These are phyloP conservation scores for Ophiostoma sp. DNA, from an alignment of 2,329 filamentous ascomycete species.

Conservation along the genomic window DNA sequence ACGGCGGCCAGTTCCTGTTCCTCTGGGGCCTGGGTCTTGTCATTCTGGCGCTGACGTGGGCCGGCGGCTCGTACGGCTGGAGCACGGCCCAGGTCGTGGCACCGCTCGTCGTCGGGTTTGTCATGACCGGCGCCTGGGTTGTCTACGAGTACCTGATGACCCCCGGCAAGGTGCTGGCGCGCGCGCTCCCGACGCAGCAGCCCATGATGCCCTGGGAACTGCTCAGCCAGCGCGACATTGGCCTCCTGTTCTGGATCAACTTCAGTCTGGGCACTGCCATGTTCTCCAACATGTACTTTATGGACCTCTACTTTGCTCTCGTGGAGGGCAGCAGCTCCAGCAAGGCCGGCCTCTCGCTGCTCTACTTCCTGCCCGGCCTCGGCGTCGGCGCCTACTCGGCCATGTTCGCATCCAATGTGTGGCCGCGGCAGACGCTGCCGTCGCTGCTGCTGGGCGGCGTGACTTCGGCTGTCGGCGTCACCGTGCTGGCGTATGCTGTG, in stretches of 20 bases:
- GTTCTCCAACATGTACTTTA: constrained; percentile 59
- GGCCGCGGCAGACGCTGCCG: constrained; percentile 57
- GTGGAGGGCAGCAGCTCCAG: constrained; percentile 42
- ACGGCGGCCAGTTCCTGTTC: constrained; percentile 53
- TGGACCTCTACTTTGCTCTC: constrained; percentile 63
- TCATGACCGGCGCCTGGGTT: constrained; percentile 41
- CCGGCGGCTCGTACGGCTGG: neutral
- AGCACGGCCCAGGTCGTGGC: neutral
- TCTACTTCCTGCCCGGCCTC: constrained; percentile 61
- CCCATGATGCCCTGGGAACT: constrained; percentile 58
- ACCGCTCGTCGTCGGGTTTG: constrained; percentile 40
- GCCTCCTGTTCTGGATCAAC: constrained; percentile 55
- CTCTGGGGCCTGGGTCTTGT: constrained; percentile 50
- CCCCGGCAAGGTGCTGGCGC: constrained; percentile 43
- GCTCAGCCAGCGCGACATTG: constrained; percentile 52
- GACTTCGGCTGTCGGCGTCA: constrained; percentile 42
- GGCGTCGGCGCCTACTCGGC: constrained; percentile 54
- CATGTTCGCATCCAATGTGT: constrained; percentile 55
- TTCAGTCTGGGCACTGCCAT: constrained; percentile 54
- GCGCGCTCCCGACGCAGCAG: constrained; percentile 48
- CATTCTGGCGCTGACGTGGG: constrained; percentile 42
- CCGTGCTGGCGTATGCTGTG: constrained; percentile 1
- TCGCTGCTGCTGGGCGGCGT: constrained; percentile 53
- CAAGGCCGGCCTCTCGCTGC: constrained; percentile 41
- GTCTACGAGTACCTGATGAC: constrained; percentile 52